Evolutionary conservation across 768 basidiomycete species (phyloP), one percentile per base, ranked within the genome.

Genomic region (Lentinula guzmanii): DNA sequence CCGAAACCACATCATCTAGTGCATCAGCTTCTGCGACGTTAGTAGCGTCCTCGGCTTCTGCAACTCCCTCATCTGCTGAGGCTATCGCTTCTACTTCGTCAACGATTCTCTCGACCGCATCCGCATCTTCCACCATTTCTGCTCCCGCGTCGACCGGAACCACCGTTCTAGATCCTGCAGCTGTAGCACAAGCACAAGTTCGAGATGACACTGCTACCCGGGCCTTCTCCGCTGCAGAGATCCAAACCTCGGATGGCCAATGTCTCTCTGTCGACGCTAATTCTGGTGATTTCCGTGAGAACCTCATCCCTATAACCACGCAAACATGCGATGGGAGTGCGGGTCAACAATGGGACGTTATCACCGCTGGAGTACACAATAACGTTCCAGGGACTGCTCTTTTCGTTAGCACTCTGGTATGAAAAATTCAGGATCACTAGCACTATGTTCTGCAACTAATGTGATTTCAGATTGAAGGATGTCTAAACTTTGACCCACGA

Each of bases 141-240:
- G 28, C 28, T 31, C 24, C 41, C 5, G 41, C 55, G 13, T 28
- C 63, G 13, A 52, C 58, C 18, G 46, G 55, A n/a, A 46, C 61
- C 21, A 48, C 62, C 4, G 59, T 62, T 21, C 63, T 68, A 45
- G 53, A 65, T 55, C 63, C 66, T 41, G 35, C 64, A 43, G 68
- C 64, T 18, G 66, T 63, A 10, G 66, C 68, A 15, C 53, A 68
- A 60, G 45, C 68, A 4, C 64, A 68, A 21, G 16, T 60, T 9
- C 66, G 66, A 37, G 66, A 67, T 37, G 34, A 66, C 60, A 68
- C 68, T n/a, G 68, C 68, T 6, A 69, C 68, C 18, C 65, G 68
- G n/a, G 68, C 68, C 1, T 63, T 64, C 48, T 65, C 65, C 28
- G 57, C n/a, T 43, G 64, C 57, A 15, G 34, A 60, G 28, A 24